Evolutionary conservation across 495 filamentous ascomycete genomes (phyloP), one percentile per base, ranked within the genome.

Genomic region (Penicillium longicatenatum): DNA sequence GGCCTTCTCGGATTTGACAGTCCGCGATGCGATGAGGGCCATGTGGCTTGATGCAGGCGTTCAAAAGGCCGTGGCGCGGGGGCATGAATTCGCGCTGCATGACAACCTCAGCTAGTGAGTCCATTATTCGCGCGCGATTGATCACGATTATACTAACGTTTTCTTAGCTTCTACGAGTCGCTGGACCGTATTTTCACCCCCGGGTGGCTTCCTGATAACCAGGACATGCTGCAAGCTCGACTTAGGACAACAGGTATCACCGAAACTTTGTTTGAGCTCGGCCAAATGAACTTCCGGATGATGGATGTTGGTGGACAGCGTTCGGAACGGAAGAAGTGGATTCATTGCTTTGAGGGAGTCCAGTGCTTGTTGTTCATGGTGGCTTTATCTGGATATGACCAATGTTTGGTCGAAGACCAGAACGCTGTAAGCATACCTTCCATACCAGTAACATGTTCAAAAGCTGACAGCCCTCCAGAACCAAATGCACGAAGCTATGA

Each of bases 251-350:
- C 94, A 8, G 94, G 94, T 65, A 98, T 98, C 59, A 98, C 92
- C 37, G 94, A 98, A 73, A 97, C 94, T 1, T 79, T 95, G 57
- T 98, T 98, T 75, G 93, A 97, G 70, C 82, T 98, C 21, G 93
- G 93, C 26, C 86, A 93, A 61, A 85, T 98, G 71, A 97, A 93
- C 61, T 98, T 97, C 73, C 87, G 92, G 50, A 98, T 98, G 94
- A 97, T 98, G 78, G 94, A 98, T 67, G 94, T 98, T 57, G 94
- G 94, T 64, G 94, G 94, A 51, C 94, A 98, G 73, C 81, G 94
- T 62, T 98, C 95, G 21, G 94, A 98, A 65, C 88, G 94, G 51
- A 98, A 98, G 83, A 98, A 98, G 75, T 98, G 94, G 94, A 97
- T 98, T 62, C 94, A 98, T 69, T 97, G 94, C 75, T 98, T 98